Percentiles rank a stretch among this genome's conserved stretches.
Conservation (phyloP, 768 basidiomycete genomes). For the Steccherinum ochraceum region DNA sequence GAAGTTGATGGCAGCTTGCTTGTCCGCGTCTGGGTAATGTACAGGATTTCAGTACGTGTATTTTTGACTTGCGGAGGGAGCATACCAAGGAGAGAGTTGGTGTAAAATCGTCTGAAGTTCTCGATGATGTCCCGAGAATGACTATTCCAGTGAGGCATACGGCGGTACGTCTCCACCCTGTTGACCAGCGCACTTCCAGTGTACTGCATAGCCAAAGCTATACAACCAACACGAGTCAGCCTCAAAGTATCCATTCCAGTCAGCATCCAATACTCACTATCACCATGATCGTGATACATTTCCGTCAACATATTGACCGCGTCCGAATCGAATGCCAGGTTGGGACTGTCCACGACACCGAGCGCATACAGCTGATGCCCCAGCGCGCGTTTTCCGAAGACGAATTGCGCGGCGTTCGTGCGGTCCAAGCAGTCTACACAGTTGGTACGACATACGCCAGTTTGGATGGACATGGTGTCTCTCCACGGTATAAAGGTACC, state of each 20-base stretch:
- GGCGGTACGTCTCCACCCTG: constrained; percentile 90
- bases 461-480: constrained; percentile 71
- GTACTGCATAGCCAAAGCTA: constrained; percentile 93
- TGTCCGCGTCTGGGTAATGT: constrained; percentile 75
- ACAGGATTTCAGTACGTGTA: background rate
- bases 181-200: constrained; percentile 96
- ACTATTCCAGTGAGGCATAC: constrained; percentile 96
- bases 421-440: constrained; percentile 97
- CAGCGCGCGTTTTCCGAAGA: constrained; percentile 90
- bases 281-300: constrained; percentile 98
- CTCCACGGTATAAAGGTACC: constrained; percentile 44
- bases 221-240: constrained; percentile 3
- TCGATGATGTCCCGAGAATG: constrained; percentile 96
- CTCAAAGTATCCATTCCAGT: background rate
- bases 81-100: constrained; percentile 84
- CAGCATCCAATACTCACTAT: constrained; percentile 51
- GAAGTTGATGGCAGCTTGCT: constrained; percentile 96
- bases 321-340: constrained; percentile 87
- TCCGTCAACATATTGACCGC: constrained; percentile 96
- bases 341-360: constrained; percentile 80
- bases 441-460: constrained; percentile 88
- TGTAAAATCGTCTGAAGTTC: constrained; percentile 90
- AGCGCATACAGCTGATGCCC: constrained; percentile 95
- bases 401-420: constrained; percentile 95
- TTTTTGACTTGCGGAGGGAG: background rate